These are phyloP conservation scores for Desmodesmus armatus DNA, from an alignment of 139 green algal species.

Conservation along the genomic window DNA sequence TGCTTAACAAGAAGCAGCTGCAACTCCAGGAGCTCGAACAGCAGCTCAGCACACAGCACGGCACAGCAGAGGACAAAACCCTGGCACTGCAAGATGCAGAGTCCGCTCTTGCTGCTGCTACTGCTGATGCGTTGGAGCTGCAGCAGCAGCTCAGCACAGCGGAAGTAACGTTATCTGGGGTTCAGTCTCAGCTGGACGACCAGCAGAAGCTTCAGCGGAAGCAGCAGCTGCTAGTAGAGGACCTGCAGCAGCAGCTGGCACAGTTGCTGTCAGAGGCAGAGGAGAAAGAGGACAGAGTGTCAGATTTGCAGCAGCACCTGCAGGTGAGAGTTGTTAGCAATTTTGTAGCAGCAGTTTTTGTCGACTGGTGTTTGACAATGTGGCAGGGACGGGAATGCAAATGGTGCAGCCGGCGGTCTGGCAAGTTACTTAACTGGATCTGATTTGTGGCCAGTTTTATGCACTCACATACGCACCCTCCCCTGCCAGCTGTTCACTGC, in stretches of 20 bases:
- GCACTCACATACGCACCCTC: too few relatives aligned
- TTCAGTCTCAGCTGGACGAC: not conserved
- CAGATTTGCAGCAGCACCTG: not conserved
- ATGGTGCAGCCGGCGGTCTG: not conserved
- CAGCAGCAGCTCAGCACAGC: slow-evolving; percentile 30
- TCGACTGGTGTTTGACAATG: too few relatives aligned
- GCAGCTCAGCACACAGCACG: not conserved
- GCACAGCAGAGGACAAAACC: not conserved
- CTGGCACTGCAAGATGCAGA: too few relatives aligned
- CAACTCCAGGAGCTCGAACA: not conserved
- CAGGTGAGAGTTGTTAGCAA: not conserved
- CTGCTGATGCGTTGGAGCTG: not conserved
- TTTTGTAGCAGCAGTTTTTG: not conserved
- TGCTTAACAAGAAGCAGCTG: not conserved
- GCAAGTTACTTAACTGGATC: too few relatives aligned
- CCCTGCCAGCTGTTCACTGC: too few relatives aligned
- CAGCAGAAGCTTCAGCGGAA: not conserved
- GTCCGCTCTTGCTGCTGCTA: not conserved
- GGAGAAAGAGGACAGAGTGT: not conserved
- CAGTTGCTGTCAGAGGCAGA: slow-evolving; percentile 2
- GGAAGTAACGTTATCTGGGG: not conserved
- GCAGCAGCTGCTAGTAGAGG: not conserved
- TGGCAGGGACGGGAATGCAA: not conserved
- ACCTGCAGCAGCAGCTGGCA: slow-evolving; percentile 5
- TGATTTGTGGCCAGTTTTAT: too few relatives aligned